Evolutionary conservation across 2,329 filamentous ascomycete genomes (phyloP).

Genomic region (Aspergillus sp.): DNA sequence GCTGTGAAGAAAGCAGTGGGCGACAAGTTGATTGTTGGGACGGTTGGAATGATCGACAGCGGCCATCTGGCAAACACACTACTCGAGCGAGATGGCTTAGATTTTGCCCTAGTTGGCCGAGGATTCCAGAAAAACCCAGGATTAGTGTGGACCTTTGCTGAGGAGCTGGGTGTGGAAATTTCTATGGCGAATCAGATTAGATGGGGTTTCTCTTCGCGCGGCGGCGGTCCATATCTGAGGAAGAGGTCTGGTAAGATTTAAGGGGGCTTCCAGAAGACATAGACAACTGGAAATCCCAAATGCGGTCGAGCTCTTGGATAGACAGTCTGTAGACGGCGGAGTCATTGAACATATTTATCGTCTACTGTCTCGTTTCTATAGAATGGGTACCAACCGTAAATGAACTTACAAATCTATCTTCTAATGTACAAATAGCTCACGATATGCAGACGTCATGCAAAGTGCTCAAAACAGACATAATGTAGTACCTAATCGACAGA

Average conservation of each 20-base stretch:
- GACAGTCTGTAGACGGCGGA: neutral
- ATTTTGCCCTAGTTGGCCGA: constrained; percentile 70
- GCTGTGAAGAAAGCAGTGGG: constrained; percentile 71
- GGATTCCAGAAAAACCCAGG: constrained; percentile 82
- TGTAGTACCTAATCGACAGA: neutral
- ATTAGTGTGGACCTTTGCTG: constrained; percentile 70
- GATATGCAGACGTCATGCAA: neutral
- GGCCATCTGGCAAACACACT: constrained; percentile 67
- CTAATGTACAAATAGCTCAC: neutral
- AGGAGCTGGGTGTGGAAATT: constrained; percentile 69
- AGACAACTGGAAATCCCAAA: neutral
- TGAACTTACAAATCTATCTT: neutral
- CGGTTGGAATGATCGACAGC: constrained; percentile 71
- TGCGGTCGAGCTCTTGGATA: neutral
- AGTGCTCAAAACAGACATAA: neutral
- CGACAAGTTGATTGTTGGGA: constrained; percentile 67
- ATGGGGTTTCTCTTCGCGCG: constrained; percentile 50
- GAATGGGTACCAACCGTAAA: neutral
- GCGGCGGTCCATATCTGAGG: constrained; percentile 15
- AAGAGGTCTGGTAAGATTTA: constrained; percentile 14
- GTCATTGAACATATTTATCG: neutral
- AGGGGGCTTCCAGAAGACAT: neutral
- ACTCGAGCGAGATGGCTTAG: constrained; percentile 54
- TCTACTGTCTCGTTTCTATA: neutral
- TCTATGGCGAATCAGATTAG: constrained; percentile 70